Conservation (phyloP, 306 rosid genomes). For the Pterocarpus macrocarpus region DNA sequence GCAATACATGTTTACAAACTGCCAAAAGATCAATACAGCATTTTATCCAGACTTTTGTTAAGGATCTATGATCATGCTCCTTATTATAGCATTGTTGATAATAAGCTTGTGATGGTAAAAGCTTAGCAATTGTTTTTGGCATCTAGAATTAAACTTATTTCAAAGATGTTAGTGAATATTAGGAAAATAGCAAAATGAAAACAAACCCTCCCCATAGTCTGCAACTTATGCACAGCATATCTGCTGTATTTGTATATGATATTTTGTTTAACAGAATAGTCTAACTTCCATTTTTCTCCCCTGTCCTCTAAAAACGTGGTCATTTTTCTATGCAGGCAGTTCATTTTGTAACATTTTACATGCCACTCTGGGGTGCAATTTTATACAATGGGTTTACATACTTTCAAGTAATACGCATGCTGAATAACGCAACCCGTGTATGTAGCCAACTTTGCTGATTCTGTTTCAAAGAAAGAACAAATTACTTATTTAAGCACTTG, state of each 20-base stretch:
- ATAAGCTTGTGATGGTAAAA: slow-evolving; percentile 22
- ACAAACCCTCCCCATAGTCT: slow-evolving; percentile 17
- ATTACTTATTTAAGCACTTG: slow-evolving; percentile 32
- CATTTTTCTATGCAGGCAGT: slow-evolving; percentile 69
- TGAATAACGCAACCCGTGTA: slow-evolving; percentile 97
- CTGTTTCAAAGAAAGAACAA: slow-evolving; percentile 14
- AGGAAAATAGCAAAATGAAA: slow-evolving; percentile 25
- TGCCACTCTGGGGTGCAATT: slow-evolving; percentile 99
- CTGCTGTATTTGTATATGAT: slow-evolving; percentile 24
- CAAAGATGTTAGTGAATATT: not conserved
- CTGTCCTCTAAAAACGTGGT: not conserved
- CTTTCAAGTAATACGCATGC: slow-evolving; percentile 95
- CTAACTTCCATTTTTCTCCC: not conserved
- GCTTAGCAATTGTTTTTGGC: not conserved
- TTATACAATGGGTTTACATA: slow-evolving; percentile 92
- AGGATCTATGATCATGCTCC: slow-evolving; percentile 3
- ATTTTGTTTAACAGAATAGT: slow-evolving; percentile 31
- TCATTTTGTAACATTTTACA: slow-evolving; percentile 90
- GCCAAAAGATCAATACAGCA: not conserved
- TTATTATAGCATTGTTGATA: slow-evolving; percentile 15
- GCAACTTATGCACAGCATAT: slow-evolving; percentile 23
- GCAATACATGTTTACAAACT: slow-evolving; percentile 4
- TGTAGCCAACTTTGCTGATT: slow-evolving; percentile 49
- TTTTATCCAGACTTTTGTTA: not conserved
- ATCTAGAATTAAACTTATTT: not conserved